A percentile compares a stretch with the other conserved stretches of the same genome.
These are phyloP conservation scores for Xylariaceae sp. DNA, from an alignment of 2,329 filamentous ascomycete species.

Conservation along the genomic window DNA sequence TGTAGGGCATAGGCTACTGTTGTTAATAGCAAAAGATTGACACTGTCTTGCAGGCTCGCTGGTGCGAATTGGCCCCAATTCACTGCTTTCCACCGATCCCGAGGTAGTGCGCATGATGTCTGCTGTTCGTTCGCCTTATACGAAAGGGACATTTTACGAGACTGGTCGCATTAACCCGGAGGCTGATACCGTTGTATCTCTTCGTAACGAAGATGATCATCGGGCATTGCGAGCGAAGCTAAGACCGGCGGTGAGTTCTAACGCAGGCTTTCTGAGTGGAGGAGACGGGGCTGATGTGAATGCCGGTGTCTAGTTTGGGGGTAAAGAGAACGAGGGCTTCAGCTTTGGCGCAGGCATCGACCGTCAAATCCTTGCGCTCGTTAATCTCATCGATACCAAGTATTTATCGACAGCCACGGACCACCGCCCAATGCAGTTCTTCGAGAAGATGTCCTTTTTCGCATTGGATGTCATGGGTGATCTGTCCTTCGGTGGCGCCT, in stretches of 20 bases:
- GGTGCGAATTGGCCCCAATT: slow-evolving; percentile 25
- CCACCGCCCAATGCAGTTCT: slow-evolving; percentile 43
- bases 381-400: slow-evolving; percentile 44
- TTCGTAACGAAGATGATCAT: slow-evolving; percentile 34
- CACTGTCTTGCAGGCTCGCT: slow-evolving; percentile 17
- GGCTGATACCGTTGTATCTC: slow-evolving; percentile 34
- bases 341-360: slow-evolving; percentile 39
- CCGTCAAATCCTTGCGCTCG: slow-evolving; percentile 36
- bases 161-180: slow-evolving; percentile 35
- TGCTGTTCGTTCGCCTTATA: slow-evolving; percentile 35
- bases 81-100: slow-evolving; percentile 23
- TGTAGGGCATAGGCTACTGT: not conserved
- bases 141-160: slow-evolving; percentile 35
- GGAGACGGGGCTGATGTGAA: too few relatives aligned
- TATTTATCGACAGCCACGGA: slow-evolving; percentile 39
- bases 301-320: slow-evolving; percentile 44
- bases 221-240: slow-evolving; percentile 40
- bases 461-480: slow-evolving; percentile 52
- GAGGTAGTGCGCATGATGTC: slow-evolving; percentile 29
- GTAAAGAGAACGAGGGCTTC: slow-evolving; percentile 44
- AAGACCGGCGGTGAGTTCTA: slow-evolving; percentile 37
- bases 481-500: slow-evolving; percentile 48
- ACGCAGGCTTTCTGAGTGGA: too few relatives aligned
- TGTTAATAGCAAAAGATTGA: slow-evolving; percentile 2
- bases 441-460: slow-evolving; percentile 48